phyloP scores from a whole-genome alignment of 495 filamentous ascomycete species.

The Penicillium subrubescens region DNA sequence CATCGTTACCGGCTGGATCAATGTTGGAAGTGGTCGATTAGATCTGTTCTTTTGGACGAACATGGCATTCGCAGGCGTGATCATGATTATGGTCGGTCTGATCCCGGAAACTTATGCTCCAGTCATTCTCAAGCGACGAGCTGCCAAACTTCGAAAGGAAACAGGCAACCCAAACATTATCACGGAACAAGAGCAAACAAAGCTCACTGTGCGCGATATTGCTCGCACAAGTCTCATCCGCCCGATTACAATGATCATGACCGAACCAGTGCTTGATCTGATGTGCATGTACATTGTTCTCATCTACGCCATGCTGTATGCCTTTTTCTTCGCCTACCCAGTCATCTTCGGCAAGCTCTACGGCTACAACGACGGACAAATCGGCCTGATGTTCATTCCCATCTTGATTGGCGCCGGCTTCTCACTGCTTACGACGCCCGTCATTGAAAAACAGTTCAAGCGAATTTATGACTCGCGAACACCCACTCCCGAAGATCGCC shows the following conservation, averaged over 20 bases:
- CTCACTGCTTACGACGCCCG: conserved; percentile 45
- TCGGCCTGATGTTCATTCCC: conserved; percentile 38
- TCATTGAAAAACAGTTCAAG: conserved; percentile 40
- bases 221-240: conserved; percentile 50
- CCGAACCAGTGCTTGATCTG: conserved; percentile 58
- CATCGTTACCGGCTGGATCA: conserved; percentile 60
- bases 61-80: conserved; percentile 43
- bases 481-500: conserved; percentile 41
- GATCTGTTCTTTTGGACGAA: conserved; percentile 56
- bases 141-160: conserved; percentile 53
- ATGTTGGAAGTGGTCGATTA: conserved; percentile 52
- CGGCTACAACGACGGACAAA: conserved; percentile 39
- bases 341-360: conserved; percentile 60
- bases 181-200: conserved; percentile 47
- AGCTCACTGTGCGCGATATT: conserved; percentile 37
- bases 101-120: conserved; percentile 67
- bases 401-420: conserved; percentile 56
- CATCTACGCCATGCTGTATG: conserved; percentile 69
- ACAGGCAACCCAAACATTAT: conserved; percentile 59
- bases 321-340: conserved; percentile 75
- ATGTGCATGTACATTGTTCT: conserved; percentile 69
- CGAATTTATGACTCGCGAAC: conserved; percentile 21
- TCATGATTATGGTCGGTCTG: conserved; percentile 50
- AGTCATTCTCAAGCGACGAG: conserved; percentile 59
- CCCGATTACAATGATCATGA: conserved; percentile 38